Evolutionary conservation across 495 filamentous ascomycete species (phyloP).

Genomic region (Filosporella fistucella): DNA sequence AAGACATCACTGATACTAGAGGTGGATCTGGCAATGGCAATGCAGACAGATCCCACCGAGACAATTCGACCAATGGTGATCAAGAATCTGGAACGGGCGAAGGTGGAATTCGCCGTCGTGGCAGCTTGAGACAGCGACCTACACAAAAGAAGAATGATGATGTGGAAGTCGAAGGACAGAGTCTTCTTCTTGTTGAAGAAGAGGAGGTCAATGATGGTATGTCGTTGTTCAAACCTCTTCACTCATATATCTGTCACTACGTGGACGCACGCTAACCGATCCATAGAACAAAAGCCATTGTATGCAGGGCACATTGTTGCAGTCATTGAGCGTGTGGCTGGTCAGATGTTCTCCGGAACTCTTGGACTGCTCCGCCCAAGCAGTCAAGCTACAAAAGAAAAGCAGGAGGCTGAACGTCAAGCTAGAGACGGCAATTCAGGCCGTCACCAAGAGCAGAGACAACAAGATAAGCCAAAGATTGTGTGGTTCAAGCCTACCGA

Average conservation of each 20-base stretch:
- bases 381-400: constrained; percentile 99
- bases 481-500: constrained; percentile 99
- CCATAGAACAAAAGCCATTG: constrained; percentile 93
- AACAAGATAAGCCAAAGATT: constrained; percentile 98
- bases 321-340: constrained; percentile 92
- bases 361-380: constrained; percentile 90
- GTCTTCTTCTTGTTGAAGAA: constrained; percentile 91
- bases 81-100: constrained; percentile 59
- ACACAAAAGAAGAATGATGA: constrained; percentile 99
- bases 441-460: constrained; percentile 70
- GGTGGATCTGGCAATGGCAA: constrained; percentile 66
- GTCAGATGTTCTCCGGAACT: constrained; percentile 98
- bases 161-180: constrained; percentile 97
- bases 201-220: constrained; percentile 98
- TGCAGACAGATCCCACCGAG: constrained; percentile 50
- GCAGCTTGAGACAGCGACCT: constrained; percentile 91
- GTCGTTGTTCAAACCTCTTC: too few relatives aligned
- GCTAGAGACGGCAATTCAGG: constrained; percentile 78
- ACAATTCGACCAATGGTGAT: constrained; percentile 51
- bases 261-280: too few relatives aligned
- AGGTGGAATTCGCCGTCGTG: constrained; percentile 84
- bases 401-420: constrained; percentile 93
- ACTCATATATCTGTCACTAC: too few relatives aligned
- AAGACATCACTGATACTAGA: constrained; percentile 92
- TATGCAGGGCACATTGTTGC: constrained; percentile 97